phyloP scores from a whole-genome alignment of 2,329 filamentous ascomycete genomes.

The Beauveria bassiana region DNA sequence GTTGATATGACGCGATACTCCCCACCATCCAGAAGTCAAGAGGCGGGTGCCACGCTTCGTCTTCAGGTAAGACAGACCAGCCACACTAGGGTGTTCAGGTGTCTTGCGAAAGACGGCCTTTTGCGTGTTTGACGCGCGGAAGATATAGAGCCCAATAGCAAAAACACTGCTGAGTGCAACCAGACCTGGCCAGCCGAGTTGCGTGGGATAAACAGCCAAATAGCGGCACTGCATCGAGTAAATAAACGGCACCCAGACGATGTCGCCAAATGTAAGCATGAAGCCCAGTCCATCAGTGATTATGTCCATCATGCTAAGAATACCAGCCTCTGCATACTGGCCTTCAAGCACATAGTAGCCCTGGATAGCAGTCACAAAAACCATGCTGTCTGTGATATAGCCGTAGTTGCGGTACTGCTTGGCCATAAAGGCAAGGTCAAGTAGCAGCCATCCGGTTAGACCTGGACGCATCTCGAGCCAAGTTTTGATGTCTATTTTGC shows the following conservation, averaged over 20 bases:
- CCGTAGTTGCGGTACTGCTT: constrained; percentile 80
- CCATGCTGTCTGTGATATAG: constrained; percentile 72
- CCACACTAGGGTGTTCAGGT: constrained; percentile 67
- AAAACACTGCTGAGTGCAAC: constrained; percentile 58
- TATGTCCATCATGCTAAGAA: constrained; percentile 86
- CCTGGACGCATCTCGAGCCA: constrained; percentile 84
- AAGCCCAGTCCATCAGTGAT: constrained; percentile 85
- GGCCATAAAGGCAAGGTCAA: constrained; percentile 74
- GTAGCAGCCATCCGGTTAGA: constrained; percentile 74
- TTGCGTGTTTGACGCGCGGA: constrained; percentile 80
- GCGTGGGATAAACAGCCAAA: constrained; percentile 68
- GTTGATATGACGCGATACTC: constrained; percentile 81
- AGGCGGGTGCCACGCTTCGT: constrained; percentile 73
- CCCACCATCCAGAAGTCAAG: constrained; percentile 85
- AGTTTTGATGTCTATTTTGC: constrained; percentile 79
- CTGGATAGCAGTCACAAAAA: constrained; percentile 68
- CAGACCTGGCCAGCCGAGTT: constrained; percentile 59
- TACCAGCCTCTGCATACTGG: constrained; percentile 74
- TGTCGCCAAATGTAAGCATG: constrained; percentile 85
- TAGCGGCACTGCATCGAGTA: constrained; percentile 79
- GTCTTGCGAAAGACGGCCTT: constrained; percentile 90
- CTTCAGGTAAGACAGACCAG: constrained; percentile 72
- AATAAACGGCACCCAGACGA: constrained; percentile 84
- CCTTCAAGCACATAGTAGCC: constrained; percentile 74
- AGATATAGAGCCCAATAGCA: constrained; percentile 68